Evolutionary conservation across 177 flowering plant genomes (phyloP).

Genomic region (Tripterygium wilfordii): DNA sequence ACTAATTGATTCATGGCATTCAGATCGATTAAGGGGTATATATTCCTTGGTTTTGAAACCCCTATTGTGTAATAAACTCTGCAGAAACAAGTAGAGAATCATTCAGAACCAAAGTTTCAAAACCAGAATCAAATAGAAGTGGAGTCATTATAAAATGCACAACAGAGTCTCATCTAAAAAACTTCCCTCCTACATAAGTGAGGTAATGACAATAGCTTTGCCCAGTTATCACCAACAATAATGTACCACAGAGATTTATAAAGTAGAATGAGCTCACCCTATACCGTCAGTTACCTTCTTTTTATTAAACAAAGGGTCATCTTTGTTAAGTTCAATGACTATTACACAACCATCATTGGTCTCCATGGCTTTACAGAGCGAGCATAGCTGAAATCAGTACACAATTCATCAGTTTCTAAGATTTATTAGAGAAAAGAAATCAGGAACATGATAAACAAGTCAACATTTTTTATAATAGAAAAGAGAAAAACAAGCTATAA

Average conservation of each 20-base stretch:
- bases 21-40: constrained; percentile 20
- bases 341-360: constrained; percentile 22
- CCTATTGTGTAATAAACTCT: constrained; percentile 47
- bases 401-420: background rate
- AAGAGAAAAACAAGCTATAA: too few relatives aligned
- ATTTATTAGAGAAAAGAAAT: too few relatives aligned
- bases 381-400: constrained; percentile 19
- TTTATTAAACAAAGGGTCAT: constrained; percentile 42
- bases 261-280: too few relatives aligned
- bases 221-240: too few relatives aligned
- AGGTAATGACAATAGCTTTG: too few relatives aligned
- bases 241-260: too few relatives aligned
- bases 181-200: background rate
- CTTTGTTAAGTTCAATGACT: constrained; percentile 36
- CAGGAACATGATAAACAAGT: too few relatives aligned
- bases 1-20: constrained; percentile 15
- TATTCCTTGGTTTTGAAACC: constrained; percentile 32
- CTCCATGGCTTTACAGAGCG: constrained; percentile 5
- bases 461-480: too few relatives aligned
- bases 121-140: background rate
- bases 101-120: background rate
- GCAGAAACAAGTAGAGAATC: constrained; percentile 9
- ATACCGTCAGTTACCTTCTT: constrained; percentile 78
- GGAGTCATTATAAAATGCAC: too few relatives aligned
- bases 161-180: too few relatives aligned